Base-by-base conservation (phyloP, 768 basidiomycete genomes). In the Trametes cinnabarina region DNA sequence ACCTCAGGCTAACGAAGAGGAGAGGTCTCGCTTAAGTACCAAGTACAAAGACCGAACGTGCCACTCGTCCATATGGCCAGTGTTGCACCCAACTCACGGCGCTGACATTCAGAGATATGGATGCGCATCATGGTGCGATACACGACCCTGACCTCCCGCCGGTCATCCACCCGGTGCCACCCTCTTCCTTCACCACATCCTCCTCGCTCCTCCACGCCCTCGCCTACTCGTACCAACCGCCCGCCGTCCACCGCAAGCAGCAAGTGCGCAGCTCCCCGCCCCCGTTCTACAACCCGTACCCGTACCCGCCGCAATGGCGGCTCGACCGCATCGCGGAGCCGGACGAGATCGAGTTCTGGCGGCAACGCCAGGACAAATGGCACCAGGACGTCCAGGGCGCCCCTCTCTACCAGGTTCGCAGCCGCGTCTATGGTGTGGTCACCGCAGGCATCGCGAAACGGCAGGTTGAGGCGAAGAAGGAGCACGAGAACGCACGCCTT, bases 261-360 rank as follows among this genome's bases (percentile, higher is more conserved):
- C 41, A 20, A 25, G 20, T n/a, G 40, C 47, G n/a, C 52, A 25
- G 51, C 15, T 26, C 44, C n/a, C 41, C 51, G 12, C 47, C 39
- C 4, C 52, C 52, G 32, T 7, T 17, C 15, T 60, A 60, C 53
- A 40, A 60, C 52, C 58, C 58, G 47, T 60, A 60, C 58, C 58
- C 58, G 19, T 60, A 60, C 49, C 20, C 20, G 25, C 41, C 47
- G 26, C 8, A 23, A 9, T 60, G 48, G 47, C 5, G 40, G 41
- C 34, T 51, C 41, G 23, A n/a, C 3, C 48, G 43, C 19, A 4
- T 17, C 20, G 25, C 35, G 12, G 19, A 26, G 11, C 11, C 15
- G 26, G 17, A 22, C 35, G 58, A 60, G 58, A 22, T 34, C 19
- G 2, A 47, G 10, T 26, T 44, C 47, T 60, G 42, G 41, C 32